Base-by-base conservation (phyloP, 176 grass and related monocot genomes). In the Oryza rufipogon region DNA sequence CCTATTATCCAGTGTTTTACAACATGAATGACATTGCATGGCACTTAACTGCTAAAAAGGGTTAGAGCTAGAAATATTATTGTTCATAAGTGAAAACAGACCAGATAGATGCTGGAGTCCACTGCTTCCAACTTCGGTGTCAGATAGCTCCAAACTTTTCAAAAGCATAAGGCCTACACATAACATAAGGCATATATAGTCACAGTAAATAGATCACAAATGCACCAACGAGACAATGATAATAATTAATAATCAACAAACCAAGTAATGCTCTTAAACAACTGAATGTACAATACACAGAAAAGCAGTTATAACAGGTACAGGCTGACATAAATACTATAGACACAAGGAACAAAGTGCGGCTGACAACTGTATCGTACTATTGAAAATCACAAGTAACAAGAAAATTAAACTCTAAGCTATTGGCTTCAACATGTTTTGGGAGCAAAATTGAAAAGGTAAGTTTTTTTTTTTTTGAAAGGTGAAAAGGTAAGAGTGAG, bases 81-180 rank as follows among this genome's bases (percentile, higher is more conserved):
- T 46, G 7, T 14, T 34, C 30, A 67, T 17, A 72, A 73, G 42
- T 78, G 11, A 36, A 75, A 41, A 87, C 89, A 76, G 71, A 97
- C 93, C 93, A 71, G 96, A 93, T 25, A 98, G 74, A 92, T 98
- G 89, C n/a, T 42, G 81, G 25, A 98, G 84, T 48, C 93, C 93
- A 61, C 71, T 94, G 86, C 54, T 96, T 80, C 96, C 96, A 83
- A 95, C 86, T 84, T 83, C 89, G n/a, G 88, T 96, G 71, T 96
- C 96, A 68, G 96, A 98, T 64, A 99, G 80, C 30, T 87, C 93
- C 86, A 99, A 91, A 71, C 80, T 92, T 94, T 82, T 91, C 76
- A 96, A 66, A 48, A 89, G 86, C 75, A 96, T 36, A 86, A 96
- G 89, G 48, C 87, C 96, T 99, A 73, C 84, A 93, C 61, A 52